Percentiles rank a stretch among this genome's conserved stretches.
phyloP scores from a whole-genome alignment of 2,329 filamentous ascomycete genomes.

The Lasiodiplodia sp. region DNA sequence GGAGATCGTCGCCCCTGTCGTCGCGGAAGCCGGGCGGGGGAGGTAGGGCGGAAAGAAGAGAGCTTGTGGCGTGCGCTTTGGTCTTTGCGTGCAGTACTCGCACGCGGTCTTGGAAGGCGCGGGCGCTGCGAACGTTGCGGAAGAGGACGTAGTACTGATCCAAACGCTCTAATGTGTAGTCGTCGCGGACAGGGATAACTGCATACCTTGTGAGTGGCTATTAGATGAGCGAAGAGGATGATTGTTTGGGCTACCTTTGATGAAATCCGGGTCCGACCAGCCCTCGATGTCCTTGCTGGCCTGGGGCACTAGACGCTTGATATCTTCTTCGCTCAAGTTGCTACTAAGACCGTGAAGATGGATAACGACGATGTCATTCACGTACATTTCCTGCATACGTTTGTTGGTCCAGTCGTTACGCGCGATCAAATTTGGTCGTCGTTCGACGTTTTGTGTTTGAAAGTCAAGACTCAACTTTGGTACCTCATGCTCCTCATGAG shows the following conservation, averaged over 20 bases:
- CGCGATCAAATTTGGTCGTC: not conserved
- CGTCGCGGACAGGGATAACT: slow-evolving; percentile 71
- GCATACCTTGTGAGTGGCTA: slow-evolving; percentile 19
- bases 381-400: not conserved
- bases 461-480: slow-evolving; percentile 19
- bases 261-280: slow-evolving; percentile 68
- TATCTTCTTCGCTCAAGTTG: slow-evolving; percentile 71
- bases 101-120: slow-evolving; percentile 66
- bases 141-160: slow-evolving; percentile 77
- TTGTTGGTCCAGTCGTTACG: not conserved
- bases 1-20: slow-evolving; percentile 50
- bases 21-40: slow-evolving; percentile 52
- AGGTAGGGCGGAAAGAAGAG: slow-evolving; percentile 52
- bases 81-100: slow-evolving; percentile 59
- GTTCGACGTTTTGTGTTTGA: not conserved
- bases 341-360: slow-evolving; percentile 55
- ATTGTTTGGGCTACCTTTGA: slow-evolving; percentile 54
- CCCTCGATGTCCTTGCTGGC: slow-evolving; percentile 68
- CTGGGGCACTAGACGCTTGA: slow-evolving; percentile 70
- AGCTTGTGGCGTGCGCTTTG: slow-evolving; percentile 51
- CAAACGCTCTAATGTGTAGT: slow-evolving; percentile 67
- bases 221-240: too few relatives aligned
- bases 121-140: slow-evolving; percentile 64
- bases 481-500: not conserved
- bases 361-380: slow-evolving; percentile 32